These are phyloP conservation scores for Bathelium albidoporum DNA, from an alignment of 495 filamentous ascomycete genomes.

Conservation along the genomic window DNA sequence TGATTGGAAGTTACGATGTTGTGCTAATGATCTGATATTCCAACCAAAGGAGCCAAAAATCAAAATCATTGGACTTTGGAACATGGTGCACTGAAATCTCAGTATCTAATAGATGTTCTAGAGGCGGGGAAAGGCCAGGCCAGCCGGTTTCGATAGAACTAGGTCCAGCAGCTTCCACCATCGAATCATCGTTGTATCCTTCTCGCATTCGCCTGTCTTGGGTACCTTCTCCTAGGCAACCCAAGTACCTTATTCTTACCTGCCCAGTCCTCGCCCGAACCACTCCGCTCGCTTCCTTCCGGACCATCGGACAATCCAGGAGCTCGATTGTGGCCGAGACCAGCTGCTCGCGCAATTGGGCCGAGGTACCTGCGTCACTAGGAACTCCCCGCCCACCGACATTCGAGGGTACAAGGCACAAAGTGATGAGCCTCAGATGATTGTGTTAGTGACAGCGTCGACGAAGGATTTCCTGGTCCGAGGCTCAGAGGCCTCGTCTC, in stretches of 20 bases:
- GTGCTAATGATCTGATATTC: background rate
- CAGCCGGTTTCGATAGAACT: too few species aligned
- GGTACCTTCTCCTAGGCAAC: too few species aligned
- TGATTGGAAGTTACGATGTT: background rate
- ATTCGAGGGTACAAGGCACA: background rate
- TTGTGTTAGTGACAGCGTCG: background rate
- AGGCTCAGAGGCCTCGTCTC: background rate
- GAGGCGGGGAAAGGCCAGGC: background rate
- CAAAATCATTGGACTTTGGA: too few species aligned
- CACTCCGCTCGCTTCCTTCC: too few species aligned
- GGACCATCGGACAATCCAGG: background rate
- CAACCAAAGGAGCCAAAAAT: too few species aligned
- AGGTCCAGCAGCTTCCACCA: too few species aligned
- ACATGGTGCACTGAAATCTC: too few species aligned
- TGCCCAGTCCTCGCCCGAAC: background rate
- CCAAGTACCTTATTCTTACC: background rate
- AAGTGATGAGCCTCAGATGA: background rate
- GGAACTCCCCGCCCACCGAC: background rate
- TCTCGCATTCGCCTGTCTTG: too few species aligned
- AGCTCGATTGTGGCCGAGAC: background rate
- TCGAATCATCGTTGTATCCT: too few species aligned
- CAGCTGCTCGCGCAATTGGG: background rate
- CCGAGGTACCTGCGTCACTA: slow-evolving; percentile 3
- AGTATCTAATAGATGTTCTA: background rate
- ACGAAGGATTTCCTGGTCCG: background rate